A percentile compares a stretch with the other conserved stretches of the same genome.
phyloP scores from a whole-genome alignment of 1,139 yeast genomes.

The Magnusiomyces fungicola region DNA sequence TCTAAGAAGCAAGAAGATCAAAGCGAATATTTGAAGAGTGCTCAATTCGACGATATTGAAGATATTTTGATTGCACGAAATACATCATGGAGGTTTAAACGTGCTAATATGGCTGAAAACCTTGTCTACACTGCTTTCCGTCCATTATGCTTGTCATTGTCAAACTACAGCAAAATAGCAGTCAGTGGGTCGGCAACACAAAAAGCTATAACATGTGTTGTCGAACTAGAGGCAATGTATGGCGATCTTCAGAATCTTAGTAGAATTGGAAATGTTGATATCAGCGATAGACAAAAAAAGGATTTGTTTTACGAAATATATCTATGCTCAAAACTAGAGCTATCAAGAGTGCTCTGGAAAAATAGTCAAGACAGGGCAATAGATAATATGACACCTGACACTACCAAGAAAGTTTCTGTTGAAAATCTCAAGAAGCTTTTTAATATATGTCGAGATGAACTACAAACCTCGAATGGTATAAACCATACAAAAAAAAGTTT shows the following conservation, averaged over 20 bases:
- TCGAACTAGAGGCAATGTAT: conserved; percentile 12
- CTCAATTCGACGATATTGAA: conserved; percentile 16
- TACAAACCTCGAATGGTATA: background rate
- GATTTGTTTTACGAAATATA: background rate
- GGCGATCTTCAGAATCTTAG: background rate
- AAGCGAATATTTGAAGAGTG: background rate
- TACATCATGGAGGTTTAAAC: conserved; percentile 18
- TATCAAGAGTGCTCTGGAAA: background rate
- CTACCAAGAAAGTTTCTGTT: background rate
- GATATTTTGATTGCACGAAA: conserved; percentile 21
- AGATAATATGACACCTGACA: background rate
- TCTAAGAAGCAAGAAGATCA: background rate
- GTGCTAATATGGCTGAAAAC: conserved; percentile 6
- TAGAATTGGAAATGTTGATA: background rate
- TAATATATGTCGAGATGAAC: too few species aligned
- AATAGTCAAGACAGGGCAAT: background rate
- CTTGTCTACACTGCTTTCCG: conserved; percentile 9
- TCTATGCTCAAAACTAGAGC: background rate
- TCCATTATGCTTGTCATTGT: background rate
- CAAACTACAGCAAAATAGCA: conserved; percentile 4
- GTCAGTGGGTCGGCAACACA: conserved; percentile 7
- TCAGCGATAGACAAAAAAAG: background rate
- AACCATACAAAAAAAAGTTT: background rate
- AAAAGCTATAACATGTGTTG: conserved; percentile 17
- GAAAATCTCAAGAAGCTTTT: background rate